These are phyloP conservation scores for Pyrenula massariospora DNA, from an alignment of 495 filamentous ascomycete genomes.

Conservation along the genomic window DNA sequence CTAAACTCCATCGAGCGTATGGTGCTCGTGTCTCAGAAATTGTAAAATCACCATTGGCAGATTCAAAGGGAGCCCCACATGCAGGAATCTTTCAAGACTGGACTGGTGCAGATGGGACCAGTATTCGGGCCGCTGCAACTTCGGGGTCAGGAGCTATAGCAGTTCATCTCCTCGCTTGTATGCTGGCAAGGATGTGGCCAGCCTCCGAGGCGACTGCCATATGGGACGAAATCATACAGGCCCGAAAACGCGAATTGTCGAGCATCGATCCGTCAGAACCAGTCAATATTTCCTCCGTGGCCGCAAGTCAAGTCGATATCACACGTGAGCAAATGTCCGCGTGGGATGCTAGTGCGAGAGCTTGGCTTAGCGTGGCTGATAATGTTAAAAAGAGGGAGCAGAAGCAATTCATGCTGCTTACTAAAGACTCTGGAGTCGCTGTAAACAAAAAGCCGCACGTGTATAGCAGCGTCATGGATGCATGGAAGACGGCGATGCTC, in stretches of 20 bases:
- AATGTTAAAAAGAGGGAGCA: slow-evolving; percentile 7
- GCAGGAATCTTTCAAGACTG: slow-evolving; percentile 14
- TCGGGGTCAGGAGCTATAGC: slow-evolving; percentile 19
- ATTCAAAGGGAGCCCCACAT: background rate
- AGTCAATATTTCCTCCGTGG: background rate
- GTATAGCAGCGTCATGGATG: slow-evolving; percentile 4
- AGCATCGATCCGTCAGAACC: background rate
- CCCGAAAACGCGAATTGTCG: background rate
- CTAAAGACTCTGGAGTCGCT: slow-evolving; percentile 1
- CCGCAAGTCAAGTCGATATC: slow-evolving; percentile 11
- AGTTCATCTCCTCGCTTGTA: slow-evolving; percentile 23
- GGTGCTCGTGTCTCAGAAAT: slow-evolving; percentile 15
- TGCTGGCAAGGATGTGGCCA: slow-evolving; percentile 21
- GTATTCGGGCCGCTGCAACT: slow-evolving; percentile 28
- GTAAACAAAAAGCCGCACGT: background rate
- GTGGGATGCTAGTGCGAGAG: slow-evolving; percentile 24
- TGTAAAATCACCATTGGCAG: background rate
- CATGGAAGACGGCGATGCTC: slow-evolving; percentile 9
- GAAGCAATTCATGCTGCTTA: slow-evolving; percentile 7
- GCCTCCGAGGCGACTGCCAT: slow-evolving; percentile 21
- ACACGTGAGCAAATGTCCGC: slow-evolving; percentile 13
- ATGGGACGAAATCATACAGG: slow-evolving; percentile 13
- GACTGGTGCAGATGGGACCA: slow-evolving; percentile 18
- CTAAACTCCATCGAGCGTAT: slow-evolving; percentile 10
- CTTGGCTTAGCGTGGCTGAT: slow-evolving; percentile 24